Evolutionary conservation across 179 eudicot species (phyloP), one percentile per base, ranked within the genome.

Genomic region (Carnegiea gigantea): DNA sequence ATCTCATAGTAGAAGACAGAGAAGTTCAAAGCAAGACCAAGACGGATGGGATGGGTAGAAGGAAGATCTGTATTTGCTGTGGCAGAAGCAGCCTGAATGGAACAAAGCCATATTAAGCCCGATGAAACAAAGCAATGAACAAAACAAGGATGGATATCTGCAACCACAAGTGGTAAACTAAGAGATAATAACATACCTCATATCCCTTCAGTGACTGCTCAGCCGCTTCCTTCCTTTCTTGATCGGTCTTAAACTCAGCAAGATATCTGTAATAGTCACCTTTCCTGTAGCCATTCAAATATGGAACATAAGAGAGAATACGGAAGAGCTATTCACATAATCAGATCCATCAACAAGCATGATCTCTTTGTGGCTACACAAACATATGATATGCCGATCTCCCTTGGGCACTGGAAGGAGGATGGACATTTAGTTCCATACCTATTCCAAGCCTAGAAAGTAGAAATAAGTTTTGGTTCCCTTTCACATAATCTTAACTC

Each of bases 21-120:
- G 91, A 92, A 95, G 90, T 95, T 95, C 77, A 95, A 88, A 81
- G 98, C 99, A 86, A 95, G 99, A 57, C 99, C 98, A 73, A 95
- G 97, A 80, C 98, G 98, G 81, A 95, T 92, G 76, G 97, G 98
- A 85, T 93, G 99, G 62, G 99, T 95, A 68, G 99, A 93, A 77
- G 98, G 95, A 71, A 95, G 95, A 80, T 93, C 99, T 20, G 98
- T 91, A 71, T 87, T 93, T 67, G 99, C 98, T 77, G 92, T 86
- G 82, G 94, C 93, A 70, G 95, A 84, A 78, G 99, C 98, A 80
- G 94, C 94, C 99, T 95, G 84, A 53, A 62, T 48, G 53, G 84
- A 76, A 72, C 18, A 86, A 75, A 74, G 75, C 53, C 60, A 79
- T 9, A 30, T 53, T 82, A 73, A 77, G 81, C 49, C 57, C 67